These are phyloP conservation scores for Arthrobotrys iridis DNA, from an alignment of 2,329 filamentous ascomycete genomes.

Conservation along the genomic window DNA sequence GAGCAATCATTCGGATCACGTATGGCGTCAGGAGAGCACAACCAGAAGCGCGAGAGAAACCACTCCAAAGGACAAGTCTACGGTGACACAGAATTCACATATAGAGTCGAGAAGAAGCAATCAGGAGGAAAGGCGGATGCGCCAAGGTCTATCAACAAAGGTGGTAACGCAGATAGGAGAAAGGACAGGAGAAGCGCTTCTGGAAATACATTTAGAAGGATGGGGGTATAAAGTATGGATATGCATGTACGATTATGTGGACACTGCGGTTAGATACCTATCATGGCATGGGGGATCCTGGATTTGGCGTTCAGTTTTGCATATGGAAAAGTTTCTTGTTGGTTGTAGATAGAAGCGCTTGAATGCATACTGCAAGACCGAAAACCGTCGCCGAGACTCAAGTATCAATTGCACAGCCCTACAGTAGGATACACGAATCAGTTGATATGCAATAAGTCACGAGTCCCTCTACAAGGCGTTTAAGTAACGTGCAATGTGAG, in stretches of 20 bases:
- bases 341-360: slow-evolving; percentile 36
- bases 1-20: slow-evolving; percentile 65
- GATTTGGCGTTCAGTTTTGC: slow-evolving; percentile 47
- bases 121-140: slow-evolving; percentile 2
- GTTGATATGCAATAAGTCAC: slow-evolving; percentile 7
- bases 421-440: not conserved
- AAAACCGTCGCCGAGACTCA: not conserved
- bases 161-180: slow-evolving; percentile 33
- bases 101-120: slow-evolving; percentile 54
- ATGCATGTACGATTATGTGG: slow-evolving; percentile 13
- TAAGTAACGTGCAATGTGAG: not conserved
- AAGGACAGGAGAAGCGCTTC: slow-evolving; percentile 58
- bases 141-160: slow-evolving; percentile 25
- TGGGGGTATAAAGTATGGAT: slow-evolving; percentile 52
- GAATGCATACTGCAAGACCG: slow-evolving; percentile 19
- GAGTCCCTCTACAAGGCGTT: slow-evolving; percentile 7
- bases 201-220: slow-evolving; percentile 57
- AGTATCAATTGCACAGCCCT: not conserved
- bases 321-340: slow-evolving; percentile 35
- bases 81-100: slow-evolving; percentile 62
- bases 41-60: slow-evolving; percentile 44
- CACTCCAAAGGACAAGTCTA: slow-evolving; percentile 60
- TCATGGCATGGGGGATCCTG: slow-evolving; percentile 28
- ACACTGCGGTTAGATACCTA: slow-evolving; percentile 42
- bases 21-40: slow-evolving; percentile 59